Percentiles rank a stretch among this genome's conserved stretches.
These are phyloP conservation scores for Phytophthora pseudosyringae DNA, from an alignment of 352 stramenopile genomes.

Conservation along the genomic window DNA sequence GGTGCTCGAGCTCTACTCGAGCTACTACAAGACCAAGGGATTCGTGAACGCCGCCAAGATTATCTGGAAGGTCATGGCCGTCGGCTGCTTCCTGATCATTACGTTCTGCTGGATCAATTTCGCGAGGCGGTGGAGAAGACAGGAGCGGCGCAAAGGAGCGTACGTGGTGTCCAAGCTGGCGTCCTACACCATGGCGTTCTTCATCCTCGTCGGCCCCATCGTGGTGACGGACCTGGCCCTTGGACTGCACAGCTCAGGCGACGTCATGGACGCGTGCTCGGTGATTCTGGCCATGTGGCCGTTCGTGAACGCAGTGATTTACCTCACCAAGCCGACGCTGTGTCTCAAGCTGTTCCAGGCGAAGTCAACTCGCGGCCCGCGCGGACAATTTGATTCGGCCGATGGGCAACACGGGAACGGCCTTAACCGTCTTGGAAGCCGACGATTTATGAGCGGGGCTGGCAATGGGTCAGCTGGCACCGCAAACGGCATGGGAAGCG, in stretches of 20 bases:
- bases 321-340: constrained; percentile 68
- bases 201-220: constrained; percentile 74
- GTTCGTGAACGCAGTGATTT: constrained; percentile 78
- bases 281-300: constrained; percentile 80
- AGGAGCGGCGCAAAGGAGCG: constrained; percentile 51
- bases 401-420: constrained; percentile 32
- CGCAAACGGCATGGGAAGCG: constrained; percentile 24
- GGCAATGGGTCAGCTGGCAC: constrained; percentile 35
- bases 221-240: constrained; percentile 68
- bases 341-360: constrained; percentile 65
- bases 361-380: constrained; percentile 23
- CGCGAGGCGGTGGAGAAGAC: constrained; percentile 51
- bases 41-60: constrained; percentile 65
- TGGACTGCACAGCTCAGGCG: constrained; percentile 47
- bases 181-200: constrained; percentile 80
- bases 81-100: constrained; percentile 66
- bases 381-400: constrained; percentile 36
- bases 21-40: constrained; percentile 53
- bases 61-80: constrained; percentile 76
- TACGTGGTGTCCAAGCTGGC: constrained; percentile 83
- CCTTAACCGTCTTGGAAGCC: constrained; percentile 31
- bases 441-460: constrained; percentile 35
- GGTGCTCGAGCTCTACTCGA: constrained; percentile 73
- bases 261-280: constrained; percentile 49
- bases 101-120: constrained; percentile 67